Conservation (phyloP, 805 yeast species). For the Wickerhamiella hasegawae region DNA sequence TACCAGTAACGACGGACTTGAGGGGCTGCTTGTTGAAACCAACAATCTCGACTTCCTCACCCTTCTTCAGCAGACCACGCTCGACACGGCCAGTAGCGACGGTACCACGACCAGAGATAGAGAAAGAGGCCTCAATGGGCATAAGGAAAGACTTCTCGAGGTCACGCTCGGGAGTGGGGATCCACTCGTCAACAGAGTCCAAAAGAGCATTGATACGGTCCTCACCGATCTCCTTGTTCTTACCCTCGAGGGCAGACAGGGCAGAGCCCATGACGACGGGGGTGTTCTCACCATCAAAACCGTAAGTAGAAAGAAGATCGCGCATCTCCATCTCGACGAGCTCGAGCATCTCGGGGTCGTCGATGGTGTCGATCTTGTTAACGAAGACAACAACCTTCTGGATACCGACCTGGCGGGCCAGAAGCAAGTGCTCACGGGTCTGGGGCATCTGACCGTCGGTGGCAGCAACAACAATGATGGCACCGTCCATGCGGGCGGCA, state of each 20-base stretch:
- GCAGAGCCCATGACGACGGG: constrained; percentile 99
- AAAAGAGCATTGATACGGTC: constrained; percentile 69
- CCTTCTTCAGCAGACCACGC: constrained; percentile 94
- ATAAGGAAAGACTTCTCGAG: constrained; percentile 89
- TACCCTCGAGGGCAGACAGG: constrained; percentile 82
- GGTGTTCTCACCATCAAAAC: constrained; percentile 95
- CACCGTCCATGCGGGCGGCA: constrained; percentile 99
- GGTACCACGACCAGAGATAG: constrained; percentile 99
- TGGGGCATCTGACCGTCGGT: constrained; percentile 99
- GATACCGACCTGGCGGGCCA: constrained; percentile 99
- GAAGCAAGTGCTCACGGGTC: constrained; percentile 94
- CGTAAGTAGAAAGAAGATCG: constrained; percentile 77
- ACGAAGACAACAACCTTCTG: constrained; percentile 94
- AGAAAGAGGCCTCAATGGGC: constrained; percentile 95
- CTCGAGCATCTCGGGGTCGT: constrained; percentile 98
- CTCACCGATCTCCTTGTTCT: constrained; percentile 80
- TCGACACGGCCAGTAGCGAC: constrained; percentile 98
- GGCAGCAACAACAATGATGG: constrained; percentile 97
- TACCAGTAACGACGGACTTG: constrained; percentile 93
- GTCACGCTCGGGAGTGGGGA: constrained; percentile 95
- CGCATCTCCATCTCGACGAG: constrained; percentile 99
- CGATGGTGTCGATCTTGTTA: constrained; percentile 94
- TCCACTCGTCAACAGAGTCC: constrained; percentile 83
- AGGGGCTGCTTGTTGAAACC: constrained; percentile 76
- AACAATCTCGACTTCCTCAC: constrained; percentile 95